These are phyloP conservation scores for Physcomitrellopsis africana DNA, from an alignment of 225 moss, liverwort and hornwort species.

Conservation along the genomic window DNA sequence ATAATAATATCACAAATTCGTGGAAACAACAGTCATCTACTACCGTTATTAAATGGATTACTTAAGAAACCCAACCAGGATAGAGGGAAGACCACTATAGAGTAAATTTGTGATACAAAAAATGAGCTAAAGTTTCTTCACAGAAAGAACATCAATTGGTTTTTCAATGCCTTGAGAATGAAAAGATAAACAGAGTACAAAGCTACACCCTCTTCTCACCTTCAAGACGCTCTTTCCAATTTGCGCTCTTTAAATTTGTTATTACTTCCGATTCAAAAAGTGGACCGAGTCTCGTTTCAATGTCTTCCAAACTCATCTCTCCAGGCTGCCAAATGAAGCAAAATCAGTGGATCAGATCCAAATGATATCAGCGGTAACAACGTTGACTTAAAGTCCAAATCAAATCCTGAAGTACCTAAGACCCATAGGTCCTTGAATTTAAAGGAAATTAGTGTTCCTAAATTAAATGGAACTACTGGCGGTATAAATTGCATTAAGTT, in stretches of 20 bases:
- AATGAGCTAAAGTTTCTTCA: neutral
- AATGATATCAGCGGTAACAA: neutral
- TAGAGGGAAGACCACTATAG: neutral
- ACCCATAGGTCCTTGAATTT: neutral
- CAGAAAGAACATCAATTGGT: neutral
- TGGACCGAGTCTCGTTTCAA: constrained; percentile 65
- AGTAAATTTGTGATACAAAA: neutral
- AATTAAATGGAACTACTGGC: neutral
- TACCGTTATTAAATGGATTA: no score
- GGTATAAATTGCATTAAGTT: constrained; percentile 1
- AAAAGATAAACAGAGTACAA: neutral
- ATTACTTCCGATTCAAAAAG: constrained; percentile 77
- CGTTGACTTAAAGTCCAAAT: neutral
- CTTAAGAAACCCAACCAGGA: no score
- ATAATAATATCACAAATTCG: no score
- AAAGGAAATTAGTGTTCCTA: no score
- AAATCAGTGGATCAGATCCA: neutral
- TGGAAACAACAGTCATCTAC: no score
- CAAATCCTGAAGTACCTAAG: neutral
- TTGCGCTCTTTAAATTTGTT: constrained; percentile 73
- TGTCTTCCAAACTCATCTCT: constrained; percentile 82
- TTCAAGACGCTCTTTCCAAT: constrained; percentile 96
- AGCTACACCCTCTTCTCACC: constrained; percentile 41
- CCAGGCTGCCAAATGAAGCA: constrained; percentile 48
- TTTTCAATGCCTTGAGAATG: neutral